Base-by-base conservation (phyloP, 495 filamentous ascomycete species). In the Lasiosphaeriaceae sp. region DNA sequence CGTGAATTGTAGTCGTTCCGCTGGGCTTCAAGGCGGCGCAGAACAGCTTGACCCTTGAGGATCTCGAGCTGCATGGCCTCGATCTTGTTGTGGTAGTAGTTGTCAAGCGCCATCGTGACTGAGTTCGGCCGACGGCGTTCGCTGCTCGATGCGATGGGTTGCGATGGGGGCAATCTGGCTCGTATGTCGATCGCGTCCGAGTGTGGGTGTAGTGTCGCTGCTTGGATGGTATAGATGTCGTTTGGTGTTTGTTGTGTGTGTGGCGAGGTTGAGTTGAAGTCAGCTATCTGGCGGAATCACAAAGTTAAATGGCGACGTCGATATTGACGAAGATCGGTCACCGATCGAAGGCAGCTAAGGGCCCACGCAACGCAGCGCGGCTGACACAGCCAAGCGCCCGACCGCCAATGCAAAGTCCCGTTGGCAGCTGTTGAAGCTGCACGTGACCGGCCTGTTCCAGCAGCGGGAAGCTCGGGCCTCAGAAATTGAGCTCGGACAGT, bases 51-150 rank as follows among this genome's bases (percentile, higher is more conserved):
- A 39, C 94, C 93, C 73, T 96, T 91, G 66, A 99, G 90, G 63
- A 99, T 99, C 82, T 97, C 93, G 69, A 97, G 90, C 83, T 97
- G 96, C 88, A 97, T 95, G 71, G 87, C 85, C 88, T 99, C 94
- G 74, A 99, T 96, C 82, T 99, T 99, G 77, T 97, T 97, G 80
- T 91, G 89, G 74, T 93, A 99, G 76, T 96, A 99, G 75, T 88
- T 96, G 75, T 97, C 94, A 76, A 99, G 88, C 82, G 93, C 91
- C 94, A 98, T 98, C 66, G 61, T 82, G 81, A 74, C 73, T 67
- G 58, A 11, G 14, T n/a, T 6, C 16, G 8, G 39, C 3, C 66
- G 62, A 63, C 64, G 50, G 39, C 22, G 23, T 50, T 35, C 35
- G 26, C 26, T 31, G 26, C 26, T 31, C 26, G 26, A 31, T 31